These are phyloP conservation scores for Hortiboletus campestris DNA, from an alignment of 768 basidiomycete species.

Conservation along the genomic window DNA sequence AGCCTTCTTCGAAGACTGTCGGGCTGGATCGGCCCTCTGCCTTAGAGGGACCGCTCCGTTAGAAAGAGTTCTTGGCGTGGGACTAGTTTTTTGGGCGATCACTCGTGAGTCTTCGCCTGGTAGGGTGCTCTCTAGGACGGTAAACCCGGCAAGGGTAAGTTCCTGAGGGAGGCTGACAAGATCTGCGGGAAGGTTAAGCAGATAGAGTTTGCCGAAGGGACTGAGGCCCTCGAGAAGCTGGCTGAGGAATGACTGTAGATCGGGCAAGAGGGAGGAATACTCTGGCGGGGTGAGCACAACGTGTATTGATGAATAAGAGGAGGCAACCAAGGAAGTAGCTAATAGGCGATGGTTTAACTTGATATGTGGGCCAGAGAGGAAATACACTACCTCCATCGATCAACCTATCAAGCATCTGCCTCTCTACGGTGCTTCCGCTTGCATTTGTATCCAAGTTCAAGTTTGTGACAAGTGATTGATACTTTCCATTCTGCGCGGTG, in stretches of 20 bases:
- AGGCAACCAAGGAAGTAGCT: constrained; percentile 59
- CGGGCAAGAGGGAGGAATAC: constrained; percentile 55
- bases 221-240: constrained; percentile 59
- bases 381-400: constrained; percentile 64
- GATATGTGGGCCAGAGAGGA: constrained; percentile 1
- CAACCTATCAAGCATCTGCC: constrained; percentile 79
- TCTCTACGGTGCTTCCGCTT: constrained; percentile 53
- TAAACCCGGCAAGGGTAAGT: constrained; percentile 67
- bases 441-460: constrained; percentile 52
- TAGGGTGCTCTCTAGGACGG: constrained; percentile 43
- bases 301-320: constrained; percentile 63
- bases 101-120: constrained; percentile 42
- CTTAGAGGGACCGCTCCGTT: constrained; percentile 45
- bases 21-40: constrained; percentile 49
- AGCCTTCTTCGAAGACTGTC: constrained; percentile 79
- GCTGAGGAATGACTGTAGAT: constrained; percentile 53
- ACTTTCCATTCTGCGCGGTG: constrained; percentile 77
- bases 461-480: constrained; percentile 65
- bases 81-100: constrained; percentile 69
- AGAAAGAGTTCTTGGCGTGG: constrained; percentile 32
- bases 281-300: constrained; percentile 63
- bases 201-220: constrained; percentile 67
- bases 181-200: constrained; percentile 51
- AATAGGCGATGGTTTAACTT: constrained; percentile 2
- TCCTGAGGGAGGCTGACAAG: constrained; percentile 50